These are phyloP conservation scores for Chalciporus piperatoides DNA, from an alignment of 1,284 basidiomycete species.

Conservation along the genomic window DNA sequence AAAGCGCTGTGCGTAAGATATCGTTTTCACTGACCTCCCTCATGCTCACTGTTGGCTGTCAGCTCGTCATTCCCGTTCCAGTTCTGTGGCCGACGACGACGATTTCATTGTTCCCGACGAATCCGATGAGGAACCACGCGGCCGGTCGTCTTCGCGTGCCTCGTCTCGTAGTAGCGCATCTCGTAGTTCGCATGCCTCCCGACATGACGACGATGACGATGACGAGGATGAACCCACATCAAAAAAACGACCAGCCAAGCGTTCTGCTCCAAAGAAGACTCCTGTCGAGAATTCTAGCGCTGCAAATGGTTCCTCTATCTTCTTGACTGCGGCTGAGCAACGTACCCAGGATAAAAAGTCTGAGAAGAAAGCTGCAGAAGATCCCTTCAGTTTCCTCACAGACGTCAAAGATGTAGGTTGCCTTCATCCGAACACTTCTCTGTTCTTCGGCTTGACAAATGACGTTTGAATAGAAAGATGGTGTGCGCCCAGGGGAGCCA, in stretches of 20 bases:
- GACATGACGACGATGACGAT: slow-evolving; percentile 30
- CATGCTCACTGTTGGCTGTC: slow-evolving; percentile 5
- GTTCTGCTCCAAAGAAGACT: slow-evolving; percentile 30
- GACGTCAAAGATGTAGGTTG: slow-evolving; percentile 69
- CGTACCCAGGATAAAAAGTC: slow-evolving; percentile 74
- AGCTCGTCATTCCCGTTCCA: slow-evolving; percentile 36
- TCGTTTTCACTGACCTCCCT: background rate
- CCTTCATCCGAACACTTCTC: background rate
- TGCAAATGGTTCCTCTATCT: slow-evolving; percentile 37
- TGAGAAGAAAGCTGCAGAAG: slow-evolving; percentile 78
- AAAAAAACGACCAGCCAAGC: slow-evolving; percentile 32
- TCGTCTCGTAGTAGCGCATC: slow-evolving; percentile 42
- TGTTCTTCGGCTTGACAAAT: background rate
- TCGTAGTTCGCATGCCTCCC: slow-evolving; percentile 35
- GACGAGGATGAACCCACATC: slow-evolving; percentile 36
- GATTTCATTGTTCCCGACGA: slow-evolving; percentile 65
- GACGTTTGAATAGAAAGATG: slow-evolving; percentile 64
- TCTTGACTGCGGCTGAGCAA: slow-evolving; percentile 86
- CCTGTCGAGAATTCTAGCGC: slow-evolving; percentile 20
- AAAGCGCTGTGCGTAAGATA: slow-evolving; percentile 43
- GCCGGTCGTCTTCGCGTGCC: slow-evolving; percentile 39
- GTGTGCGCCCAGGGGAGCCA: slow-evolving; percentile 72
- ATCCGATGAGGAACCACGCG: slow-evolving; percentile 48
- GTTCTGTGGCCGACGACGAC: slow-evolving; percentile 49
- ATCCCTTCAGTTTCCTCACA: slow-evolving; percentile 79